Evolutionary conservation across 2,329 filamentous ascomycete genomes (phyloP).

Genomic region (Parasarocladium wereldwijsianum): DNA sequence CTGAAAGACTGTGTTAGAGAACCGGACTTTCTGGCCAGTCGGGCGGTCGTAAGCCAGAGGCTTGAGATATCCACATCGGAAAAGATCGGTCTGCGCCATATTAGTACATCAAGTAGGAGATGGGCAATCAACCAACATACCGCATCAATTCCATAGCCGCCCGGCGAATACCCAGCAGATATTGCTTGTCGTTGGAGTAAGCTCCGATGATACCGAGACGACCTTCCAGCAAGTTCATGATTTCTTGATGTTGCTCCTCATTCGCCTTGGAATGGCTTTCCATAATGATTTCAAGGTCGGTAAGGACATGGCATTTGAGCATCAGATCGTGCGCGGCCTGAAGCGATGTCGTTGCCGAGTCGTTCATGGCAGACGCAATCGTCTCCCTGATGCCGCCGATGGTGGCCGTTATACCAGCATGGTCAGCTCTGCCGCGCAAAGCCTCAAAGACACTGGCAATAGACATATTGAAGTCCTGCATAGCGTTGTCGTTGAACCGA

Average conservation of each 20-base stretch:
- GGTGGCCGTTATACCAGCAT: conserved; percentile 36
- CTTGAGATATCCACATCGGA: conserved; percentile 62
- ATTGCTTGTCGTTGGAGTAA: conserved; percentile 87
- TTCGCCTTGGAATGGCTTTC: conserved; percentile 24
- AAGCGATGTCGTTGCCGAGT: conserved; percentile 64
- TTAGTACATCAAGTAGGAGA: conserved; percentile 5
- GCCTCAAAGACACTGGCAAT: conserved; percentile 47
- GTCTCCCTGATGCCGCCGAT: conserved; percentile 53
- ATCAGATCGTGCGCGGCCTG: conserved; percentile 75
- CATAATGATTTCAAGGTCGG: conserved; percentile 71
- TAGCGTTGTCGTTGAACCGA: conserved; percentile 32
- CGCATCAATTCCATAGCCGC: conserved; percentile 71
- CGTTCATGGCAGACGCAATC: conserved; percentile 60
- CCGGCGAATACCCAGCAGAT: conserved; percentile 70
- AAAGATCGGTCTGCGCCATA: conserved; percentile 47
- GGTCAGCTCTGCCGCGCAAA: conserved; percentile 38
- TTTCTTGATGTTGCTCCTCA: conserved; percentile 20
- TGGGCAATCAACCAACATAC: conserved; percentile 26
- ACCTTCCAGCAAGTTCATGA: conserved; percentile 37
- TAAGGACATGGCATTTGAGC: conserved; percentile 72
- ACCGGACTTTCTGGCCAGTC: conserved; percentile 73
- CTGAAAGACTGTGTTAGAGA: conserved; percentile 83
- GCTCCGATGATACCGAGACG: conserved; percentile 83
- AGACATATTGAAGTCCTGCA: conserved; percentile 64
- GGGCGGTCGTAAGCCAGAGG: conserved; percentile 73